Percentiles rank a stretch among this genome's conserved stretches.
Evolutionary conservation across 2,329 filamentous ascomycete genomes (phyloP).

Genomic region (Cercospora canescens): DNA sequence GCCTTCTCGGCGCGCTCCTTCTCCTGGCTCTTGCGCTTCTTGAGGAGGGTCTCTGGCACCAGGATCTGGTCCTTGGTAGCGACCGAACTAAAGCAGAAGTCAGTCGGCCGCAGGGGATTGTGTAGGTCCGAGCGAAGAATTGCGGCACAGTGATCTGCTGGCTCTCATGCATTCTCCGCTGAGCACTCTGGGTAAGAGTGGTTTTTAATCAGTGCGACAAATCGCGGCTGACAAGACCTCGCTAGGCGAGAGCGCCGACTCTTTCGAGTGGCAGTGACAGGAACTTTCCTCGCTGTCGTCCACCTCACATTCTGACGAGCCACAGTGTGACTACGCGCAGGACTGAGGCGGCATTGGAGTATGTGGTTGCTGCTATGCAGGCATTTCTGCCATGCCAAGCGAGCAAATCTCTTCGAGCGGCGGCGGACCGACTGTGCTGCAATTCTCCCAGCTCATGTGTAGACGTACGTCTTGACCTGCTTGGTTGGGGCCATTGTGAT

Average conservation of each 20-base stretch:
- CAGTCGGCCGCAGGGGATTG: conserved; percentile 66
- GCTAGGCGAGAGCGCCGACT: conserved; percentile 31
- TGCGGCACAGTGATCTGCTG: conserved; percentile 88
- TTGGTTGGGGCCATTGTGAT: conserved; percentile 56
- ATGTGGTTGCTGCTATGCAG: conserved; percentile 22
- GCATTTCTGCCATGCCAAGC: conserved; percentile 19
- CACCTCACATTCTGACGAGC: conserved; percentile 38
- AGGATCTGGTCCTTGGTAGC: conserved; percentile 94
- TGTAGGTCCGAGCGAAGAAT: conserved; percentile 79
- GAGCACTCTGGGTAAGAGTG: conserved; percentile 27
- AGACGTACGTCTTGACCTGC: conserved; percentile 57
- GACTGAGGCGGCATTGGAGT: conserved; percentile 34
- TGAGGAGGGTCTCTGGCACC: conserved; percentile 98
- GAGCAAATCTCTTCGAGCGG: conserved; percentile 51
- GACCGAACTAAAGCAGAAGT: conserved; percentile 70
- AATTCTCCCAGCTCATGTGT: conserved; percentile 42
- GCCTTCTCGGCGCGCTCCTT: conserved; percentile 91
- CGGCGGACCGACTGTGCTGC: conserved; percentile 75
- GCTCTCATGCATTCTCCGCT: conserved; percentile 46
- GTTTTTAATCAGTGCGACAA: conserved; percentile 74
- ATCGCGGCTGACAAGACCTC: conserved; percentile 33
- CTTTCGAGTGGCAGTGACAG: conserved; percentile 26
- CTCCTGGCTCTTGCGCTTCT: conserved; percentile 99
- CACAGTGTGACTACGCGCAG: conserved; percentile 37
- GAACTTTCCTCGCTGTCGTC: conserved; percentile 16